Evolutionary conservation across 345 rosid species (phyloP), one percentile per base, ranked within the genome.

Genomic region (Eutrema heterophyllum): DNA sequence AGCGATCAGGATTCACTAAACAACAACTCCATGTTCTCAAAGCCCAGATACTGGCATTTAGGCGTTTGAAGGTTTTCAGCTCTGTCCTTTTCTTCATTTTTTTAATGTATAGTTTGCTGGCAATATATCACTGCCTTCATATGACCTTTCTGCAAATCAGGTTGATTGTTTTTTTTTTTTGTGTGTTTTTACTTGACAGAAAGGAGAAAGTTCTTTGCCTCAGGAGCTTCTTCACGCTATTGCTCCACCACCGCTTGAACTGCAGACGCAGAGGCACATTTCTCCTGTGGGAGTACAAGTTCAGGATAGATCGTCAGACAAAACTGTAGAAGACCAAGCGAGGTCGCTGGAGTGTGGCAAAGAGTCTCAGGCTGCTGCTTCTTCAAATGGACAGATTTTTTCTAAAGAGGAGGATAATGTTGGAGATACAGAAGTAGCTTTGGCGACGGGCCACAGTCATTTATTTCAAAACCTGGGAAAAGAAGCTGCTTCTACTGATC

Each of bases 21-120:
- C 94, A 90, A 70, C 99, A 96, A 73, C 84, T 92, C 68, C 95
- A 96, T 82, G 99, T 92, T 73, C 97, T 92, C 49, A 96, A 96
- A 83, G 99, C 98, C 29, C 99, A 96, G 80, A 96, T 92, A 74
- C 84, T 96, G 64, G 99, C 97, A 68, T 96, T 96, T 75, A 85
- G 98, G 77, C 87, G 99, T 75, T 77, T 96, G 67, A 96, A 96
- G 97, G 99, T 92, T 65, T 73, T 67, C 32, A 46, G 61, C 45
- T 72, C 18, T 55, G 61, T 56, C 72, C 49, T 66, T 59, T 68
- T 41, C 52, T 13, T 67, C 39, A 43, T 36, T 48, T 39, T 14
- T 30, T 50, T 18, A 41, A 33, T 56, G 41, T 49, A 48, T 74
- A 35, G 40, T 51, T 70, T 57, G 64, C 70, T 38, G 65, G 65